These are phyloP conservation scores for Acanthamoeba quina DNA, from an alignment of 208 protist genomes.

Conservation along the genomic window DNA sequence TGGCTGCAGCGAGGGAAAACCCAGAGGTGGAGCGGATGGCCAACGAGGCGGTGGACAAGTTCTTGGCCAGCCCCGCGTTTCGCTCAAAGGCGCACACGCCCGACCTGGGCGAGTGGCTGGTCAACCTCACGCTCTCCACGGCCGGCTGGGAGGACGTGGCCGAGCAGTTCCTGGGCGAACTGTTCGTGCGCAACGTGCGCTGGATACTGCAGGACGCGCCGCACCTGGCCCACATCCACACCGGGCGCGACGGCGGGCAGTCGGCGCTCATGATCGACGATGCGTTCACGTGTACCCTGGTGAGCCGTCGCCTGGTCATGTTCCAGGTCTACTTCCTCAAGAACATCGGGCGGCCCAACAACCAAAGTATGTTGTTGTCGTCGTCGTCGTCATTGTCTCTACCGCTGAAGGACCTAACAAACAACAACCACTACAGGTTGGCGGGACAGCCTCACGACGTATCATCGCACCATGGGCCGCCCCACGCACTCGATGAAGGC, in stretches of 20 bases:
- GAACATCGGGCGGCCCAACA: slow-evolving; percentile 8
- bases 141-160: slow-evolving; percentile 3
- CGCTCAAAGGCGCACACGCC: slow-evolving; percentile 1
- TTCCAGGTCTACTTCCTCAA: slow-evolving; percentile 70
- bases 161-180: slow-evolving; percentile 2
- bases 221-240: neutral
- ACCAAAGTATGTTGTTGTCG: neutral
- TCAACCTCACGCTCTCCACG: slow-evolving; percentile 18
- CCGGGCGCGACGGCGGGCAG: neutral
- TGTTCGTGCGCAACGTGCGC: slow-evolving; percentile 35
- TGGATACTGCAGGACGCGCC: slow-evolving; percentile 19
- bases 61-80: neutral
- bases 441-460: neutral
- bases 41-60: slow-evolving; percentile 3
- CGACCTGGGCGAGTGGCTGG: slow-evolving; percentile 64
- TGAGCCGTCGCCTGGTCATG: slow-evolving; percentile 36
- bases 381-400: neutral
- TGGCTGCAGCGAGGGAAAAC: neutral
- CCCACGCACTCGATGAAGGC: neutral
- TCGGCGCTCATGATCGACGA: neutral
- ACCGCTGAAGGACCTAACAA: neutral
- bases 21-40: neutral
- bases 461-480: neutral
- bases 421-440: neutral
- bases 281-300: neutral